Evolutionary conservation across 2,329 filamentous ascomycete species (phyloP).

Genomic region (Colletotrichum tropicicola): DNA sequence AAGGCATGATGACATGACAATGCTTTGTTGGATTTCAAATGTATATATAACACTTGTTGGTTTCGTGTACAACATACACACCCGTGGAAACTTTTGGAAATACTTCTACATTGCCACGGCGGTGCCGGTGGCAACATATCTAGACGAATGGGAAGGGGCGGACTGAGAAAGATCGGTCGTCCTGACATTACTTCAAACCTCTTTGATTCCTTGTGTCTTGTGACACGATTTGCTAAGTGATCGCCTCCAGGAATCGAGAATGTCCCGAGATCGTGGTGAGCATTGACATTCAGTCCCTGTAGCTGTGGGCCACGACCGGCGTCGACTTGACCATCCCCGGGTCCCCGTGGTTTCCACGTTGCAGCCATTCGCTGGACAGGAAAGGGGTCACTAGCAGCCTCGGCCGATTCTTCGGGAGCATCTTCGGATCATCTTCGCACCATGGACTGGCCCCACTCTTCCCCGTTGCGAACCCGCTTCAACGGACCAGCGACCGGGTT

Average conservation of each 20-base stretch:
- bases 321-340: too few relatives aligned
- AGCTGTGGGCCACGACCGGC: too few relatives aligned
- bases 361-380: too few relatives aligned
- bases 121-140: conserved; percentile 10
- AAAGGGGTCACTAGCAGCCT: too few relatives aligned
- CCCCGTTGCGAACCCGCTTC: too few relatives aligned
- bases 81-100: not conserved
- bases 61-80: conserved; percentile 12
- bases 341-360: too few relatives aligned
- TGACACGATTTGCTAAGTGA: not conserved
- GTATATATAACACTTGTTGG: conserved; percentile 26
- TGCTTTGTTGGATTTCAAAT: conserved; percentile 25
- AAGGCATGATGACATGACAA: conserved; percentile 8
- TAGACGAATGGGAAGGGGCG: conserved; percentile 25
- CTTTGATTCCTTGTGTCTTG: not conserved
- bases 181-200: not conserved
- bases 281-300: too few relatives aligned
- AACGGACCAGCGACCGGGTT: too few relatives aligned
- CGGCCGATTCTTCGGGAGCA: too few relatives aligned
- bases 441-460: too few relatives aligned
- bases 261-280: not conserved
- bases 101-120: conserved; percentile 13
- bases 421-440: too few relatives aligned
- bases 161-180: conserved; percentile 2
- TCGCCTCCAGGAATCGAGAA: not conserved